phyloP scores from a whole-genome alignment of 805 yeast species.

The Myxozyma kluyveri region DNA sequence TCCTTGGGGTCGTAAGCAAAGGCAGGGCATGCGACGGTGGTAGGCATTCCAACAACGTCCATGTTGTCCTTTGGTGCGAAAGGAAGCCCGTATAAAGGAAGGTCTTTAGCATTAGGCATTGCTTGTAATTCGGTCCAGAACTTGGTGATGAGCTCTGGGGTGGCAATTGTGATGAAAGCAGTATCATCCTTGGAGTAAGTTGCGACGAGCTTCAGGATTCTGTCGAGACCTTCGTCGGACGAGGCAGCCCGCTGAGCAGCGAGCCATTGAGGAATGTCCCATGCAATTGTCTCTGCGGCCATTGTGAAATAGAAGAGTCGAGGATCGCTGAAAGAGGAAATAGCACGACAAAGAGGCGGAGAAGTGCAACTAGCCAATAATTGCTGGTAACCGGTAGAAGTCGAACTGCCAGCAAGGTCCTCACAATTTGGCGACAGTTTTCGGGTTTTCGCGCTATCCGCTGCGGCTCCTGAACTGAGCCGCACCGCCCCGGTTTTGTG shows the following conservation, averaged over 20 bases:
- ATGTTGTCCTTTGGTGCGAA: conserved; percentile 93
- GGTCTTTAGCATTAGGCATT: conserved; percentile 48
- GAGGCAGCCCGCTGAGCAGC: conserved; percentile 61
- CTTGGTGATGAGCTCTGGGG: conserved; percentile 55
- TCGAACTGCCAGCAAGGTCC: too few species aligned
- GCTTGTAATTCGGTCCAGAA: conserved; percentile 77
- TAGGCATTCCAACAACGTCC: conserved; percentile 73
- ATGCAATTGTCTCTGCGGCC: conserved; percentile 46
- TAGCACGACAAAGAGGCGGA: too few species aligned
- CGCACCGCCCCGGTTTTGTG: too few species aligned
- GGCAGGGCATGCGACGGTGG: conserved; percentile 97
- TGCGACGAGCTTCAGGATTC: conserved; percentile 43
- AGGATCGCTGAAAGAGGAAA: too few species aligned
- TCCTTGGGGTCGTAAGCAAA: conserved; percentile 63
- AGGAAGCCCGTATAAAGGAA: conserved; percentile 88
- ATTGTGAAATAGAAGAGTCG: too few species aligned
- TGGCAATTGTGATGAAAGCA: conserved; percentile 85
- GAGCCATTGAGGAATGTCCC: conserved; percentile 81
- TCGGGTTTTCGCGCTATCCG: too few species aligned
- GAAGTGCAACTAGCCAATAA: too few species aligned
- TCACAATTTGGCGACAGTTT: too few species aligned
- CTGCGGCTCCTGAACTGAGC: too few species aligned
- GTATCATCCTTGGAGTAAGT: conserved; percentile 53
- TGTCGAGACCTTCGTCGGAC: conserved; percentile 58
- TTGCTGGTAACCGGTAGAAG: too few species aligned